Evolutionary conservation across 208 protist genomes (phyloP).

Genomic region (Trypanosoma platydactyli): DNA sequence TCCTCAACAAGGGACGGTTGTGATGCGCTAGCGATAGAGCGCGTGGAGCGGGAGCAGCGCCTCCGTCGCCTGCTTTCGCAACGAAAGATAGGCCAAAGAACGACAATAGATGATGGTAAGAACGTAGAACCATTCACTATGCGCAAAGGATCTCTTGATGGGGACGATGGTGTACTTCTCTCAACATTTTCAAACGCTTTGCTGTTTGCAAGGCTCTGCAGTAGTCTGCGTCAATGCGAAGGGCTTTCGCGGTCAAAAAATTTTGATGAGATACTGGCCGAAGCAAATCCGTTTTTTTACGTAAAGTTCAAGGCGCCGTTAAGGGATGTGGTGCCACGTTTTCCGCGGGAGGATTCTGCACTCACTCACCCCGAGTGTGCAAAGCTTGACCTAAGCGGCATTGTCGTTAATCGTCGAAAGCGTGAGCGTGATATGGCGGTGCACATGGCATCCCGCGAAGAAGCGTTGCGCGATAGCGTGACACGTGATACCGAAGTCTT

Average conservation of each 20-base stretch:
- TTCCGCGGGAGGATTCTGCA: not conserved
- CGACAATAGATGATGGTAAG: slow-evolving; percentile 26
- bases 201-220: slow-evolving; percentile 42
- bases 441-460: not conserved
- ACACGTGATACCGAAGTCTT: not conserved
- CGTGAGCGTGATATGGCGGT: slow-evolving; percentile 21
- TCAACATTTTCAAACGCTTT: slow-evolving; percentile 54
- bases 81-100: slow-evolving; percentile 47
- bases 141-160: slow-evolving; percentile 27
- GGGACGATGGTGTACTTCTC: slow-evolving; percentile 52
- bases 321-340: not conserved
- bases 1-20: slow-evolving; percentile 2
- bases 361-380: slow-evolving; percentile 17
- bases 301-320: slow-evolving; percentile 26
- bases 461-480: not conserved
- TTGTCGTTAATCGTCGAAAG: slow-evolving; percentile 21
- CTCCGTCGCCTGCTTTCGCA: slow-evolving; percentile 61
- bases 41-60: slow-evolving; percentile 55
- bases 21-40: slow-evolving; percentile 34
- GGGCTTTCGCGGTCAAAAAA: slow-evolving; percentile 4
- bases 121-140: slow-evolving; percentile 32
- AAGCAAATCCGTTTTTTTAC: slow-evolving; percentile 31
- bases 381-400: not conserved
- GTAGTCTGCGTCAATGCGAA: slow-evolving; percentile 1
- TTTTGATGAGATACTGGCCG: slow-evolving; percentile 28